Evolutionary conservation across 2,329 filamentous ascomycete species (phyloP), one percentile per base, ranked within the genome.

Genomic region (Talaromyces sp.): DNA sequence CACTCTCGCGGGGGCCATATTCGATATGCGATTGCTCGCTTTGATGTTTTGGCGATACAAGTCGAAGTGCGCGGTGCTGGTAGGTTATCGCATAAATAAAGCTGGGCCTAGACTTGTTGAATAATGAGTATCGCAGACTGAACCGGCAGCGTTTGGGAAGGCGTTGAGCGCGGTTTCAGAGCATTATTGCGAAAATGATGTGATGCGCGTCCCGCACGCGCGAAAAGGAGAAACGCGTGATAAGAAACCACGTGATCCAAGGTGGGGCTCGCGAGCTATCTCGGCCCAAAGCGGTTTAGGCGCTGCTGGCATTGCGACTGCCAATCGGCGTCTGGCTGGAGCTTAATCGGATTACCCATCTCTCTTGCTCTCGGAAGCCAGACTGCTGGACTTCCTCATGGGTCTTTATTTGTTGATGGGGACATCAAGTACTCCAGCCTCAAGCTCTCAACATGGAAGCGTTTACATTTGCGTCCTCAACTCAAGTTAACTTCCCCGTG

Each of bases 401-500:
- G 10, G 15, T 15, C 49, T 17, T 53, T 9, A 19, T 28, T 32
- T 11, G 22, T 56, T 28, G 56, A 62, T 58, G 60, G 52, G 39
- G 30, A 52, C n/a, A 22, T 15, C n/a, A 33, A 17, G 22, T 36
- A 52, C 42, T 22, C 44, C 39, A 22, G 32, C 6, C 32, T 53
- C 11, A 52, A n/a, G 25, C 15, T 30, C 53, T 10, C 33, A 32
- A 6, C 51, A 97, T 97, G 92, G 95, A 99, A 78, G 89, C 93
- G 58, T 97, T 96, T 77, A 96, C 93, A 32, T 98, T 98, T 80
- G 93, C 92, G 67, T 91, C 88, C 71, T 96, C 95, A 63, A 89
- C 92, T 66, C 87, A 91, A 75, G 83, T 98, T 68, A 84, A 92
- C 68, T 85, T 93, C 66, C 86, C 90, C 22, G 80, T 88, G 59